Evolutionary conservation across 306 rosid species (phyloP).

Genomic region (Castanea mollissima): DNA sequence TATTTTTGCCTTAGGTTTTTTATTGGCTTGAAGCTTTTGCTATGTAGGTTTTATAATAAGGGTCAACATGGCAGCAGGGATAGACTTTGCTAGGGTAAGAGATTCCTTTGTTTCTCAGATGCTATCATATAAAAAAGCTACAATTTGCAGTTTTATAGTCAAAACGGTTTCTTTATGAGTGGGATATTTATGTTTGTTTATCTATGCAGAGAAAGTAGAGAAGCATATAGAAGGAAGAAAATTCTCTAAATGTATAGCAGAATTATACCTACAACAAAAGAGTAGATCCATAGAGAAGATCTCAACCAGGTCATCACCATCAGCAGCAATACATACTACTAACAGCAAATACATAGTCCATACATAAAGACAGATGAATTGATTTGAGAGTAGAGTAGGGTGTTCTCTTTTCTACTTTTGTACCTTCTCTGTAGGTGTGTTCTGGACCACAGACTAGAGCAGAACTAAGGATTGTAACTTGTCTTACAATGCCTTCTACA

Average conservation of each 20-base stretch:
- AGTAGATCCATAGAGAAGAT: constrained; percentile 66
- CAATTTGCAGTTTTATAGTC: not conserved
- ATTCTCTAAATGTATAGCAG: constrained; percentile 84
- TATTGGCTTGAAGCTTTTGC: constrained; percentile 45
- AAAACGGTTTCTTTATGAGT: not conserved
- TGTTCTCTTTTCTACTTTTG: constrained; percentile 33
- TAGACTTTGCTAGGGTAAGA: constrained; percentile 67
- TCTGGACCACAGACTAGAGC: constrained; percentile 50
- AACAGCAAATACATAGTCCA: constrained; percentile 81
- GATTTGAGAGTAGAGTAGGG: constrained; percentile 46
- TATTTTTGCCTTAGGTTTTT: constrained; percentile 28
- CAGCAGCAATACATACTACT: constrained; percentile 83
- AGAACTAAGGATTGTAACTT: constrained; percentile 34
- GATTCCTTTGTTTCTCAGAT: not conserved
- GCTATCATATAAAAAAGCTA: not conserved
- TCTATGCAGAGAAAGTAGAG: constrained; percentile 68
- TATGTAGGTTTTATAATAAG: constrained; percentile 48
- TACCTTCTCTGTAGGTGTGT: constrained; percentile 39
- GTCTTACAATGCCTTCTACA: constrained; percentile 28
- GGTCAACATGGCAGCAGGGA: constrained; percentile 47
- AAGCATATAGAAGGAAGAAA: constrained; percentile 61
- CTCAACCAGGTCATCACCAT: constrained; percentile 45
- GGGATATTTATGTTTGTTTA: constrained; percentile 7
- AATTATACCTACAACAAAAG: constrained; percentile 71
- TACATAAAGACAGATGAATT: constrained; percentile 59